Evolutionary conservation across 805 yeast genomes (phyloP), one percentile per base, ranked within the genome.

Genomic region (Wickerhamomyces alni): DNA sequence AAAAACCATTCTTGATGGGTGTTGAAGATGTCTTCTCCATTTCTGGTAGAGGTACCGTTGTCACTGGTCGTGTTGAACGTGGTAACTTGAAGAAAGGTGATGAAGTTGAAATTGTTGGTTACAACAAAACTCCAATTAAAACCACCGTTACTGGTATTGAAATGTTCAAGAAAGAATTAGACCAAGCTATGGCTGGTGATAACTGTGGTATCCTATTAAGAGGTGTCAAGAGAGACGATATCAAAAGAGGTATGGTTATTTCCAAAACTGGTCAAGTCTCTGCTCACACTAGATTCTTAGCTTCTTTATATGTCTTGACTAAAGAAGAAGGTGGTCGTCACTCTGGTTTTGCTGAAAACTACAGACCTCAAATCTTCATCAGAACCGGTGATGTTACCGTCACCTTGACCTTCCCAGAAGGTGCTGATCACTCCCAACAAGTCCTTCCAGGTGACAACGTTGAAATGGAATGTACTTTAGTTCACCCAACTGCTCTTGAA

Each of bases 311-410:
- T 70, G 80, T 91, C 50, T 76, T 93, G 65, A 77, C 95, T 62
- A 84, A 87, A 69, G 98, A 93, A 62, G 99, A 93, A 74, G 99
- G 99, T 78, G 99, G 99, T 60, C 91, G 99, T 74, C 96, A 87
- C 75, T 85, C 96, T 49, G 94, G 96, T 51, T 93, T 93, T 67
- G 91, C 91, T 61, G 87, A 84, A 69, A 84, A 88, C 80, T 93
- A 89, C 82, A 87, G 95, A 75, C 99, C 99, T 46, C 99, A 93
- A 72, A 76, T 91, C 77, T 93, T 84, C 70, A 77, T 93, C 62
- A 86, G 98, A 73, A 89, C 99, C 51, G 87, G 95, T 50, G 95
- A 88, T 63, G 97, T 91, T 50, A 87, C 97, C 50, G 91, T 85
- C 61, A 78, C 82, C 43, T 72, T 91, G 65, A 80, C 80, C 54